Percentiles rank a stretch among this genome's conserved stretches.
phyloP scores from a whole-genome alignment of 768 basidiomycete species.

The Pholiota molesta region DNA sequence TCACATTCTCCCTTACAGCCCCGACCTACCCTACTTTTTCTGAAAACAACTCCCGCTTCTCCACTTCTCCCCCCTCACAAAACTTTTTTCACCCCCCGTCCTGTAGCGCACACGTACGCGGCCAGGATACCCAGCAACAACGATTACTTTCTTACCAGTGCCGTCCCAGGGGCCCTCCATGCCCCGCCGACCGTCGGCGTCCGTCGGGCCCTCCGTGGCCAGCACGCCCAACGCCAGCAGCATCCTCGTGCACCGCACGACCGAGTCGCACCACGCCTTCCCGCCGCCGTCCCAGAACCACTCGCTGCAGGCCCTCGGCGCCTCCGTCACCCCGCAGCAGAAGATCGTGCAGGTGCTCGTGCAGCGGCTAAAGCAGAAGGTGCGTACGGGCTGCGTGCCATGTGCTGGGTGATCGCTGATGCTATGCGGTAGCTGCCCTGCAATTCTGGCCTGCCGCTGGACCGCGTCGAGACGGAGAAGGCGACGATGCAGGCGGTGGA shows the following conservation, averaged over 20 bases:
- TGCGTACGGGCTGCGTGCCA: constrained; percentile 33
- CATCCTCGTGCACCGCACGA: constrained; percentile 60
- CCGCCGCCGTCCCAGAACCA: constrained; percentile 29
- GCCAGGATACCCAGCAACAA: constrained; percentile 5
- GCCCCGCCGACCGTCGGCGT: constrained; percentile 65
- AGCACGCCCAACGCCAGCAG: constrained; percentile 34
- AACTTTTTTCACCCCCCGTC: background rate
- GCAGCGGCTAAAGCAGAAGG: constrained; percentile 81
- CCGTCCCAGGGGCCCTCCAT: constrained; percentile 28
- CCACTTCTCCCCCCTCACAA: background rate
- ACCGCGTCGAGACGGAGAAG: constrained; percentile 73
- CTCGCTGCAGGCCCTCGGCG: constrained; percentile 36
- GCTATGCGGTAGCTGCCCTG: constrained; percentile 81
- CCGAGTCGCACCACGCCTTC: constrained; percentile 58
- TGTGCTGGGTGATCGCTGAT: too few species aligned
- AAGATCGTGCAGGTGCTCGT: constrained; percentile 83
- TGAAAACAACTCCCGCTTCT: background rate
- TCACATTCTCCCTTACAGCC: too few species aligned
- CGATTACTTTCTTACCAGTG: background rate
- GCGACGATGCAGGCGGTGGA: constrained; percentile 78
- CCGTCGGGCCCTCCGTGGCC: constrained; percentile 40
- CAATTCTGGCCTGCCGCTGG: constrained; percentile 76
- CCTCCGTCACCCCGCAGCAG: constrained; percentile 67
- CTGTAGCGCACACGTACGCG: constrained; percentile 2
- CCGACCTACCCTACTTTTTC: too few species aligned